Conservation (phyloP, 1,139 yeast species). For the Protomyces inouyei region DNA sequence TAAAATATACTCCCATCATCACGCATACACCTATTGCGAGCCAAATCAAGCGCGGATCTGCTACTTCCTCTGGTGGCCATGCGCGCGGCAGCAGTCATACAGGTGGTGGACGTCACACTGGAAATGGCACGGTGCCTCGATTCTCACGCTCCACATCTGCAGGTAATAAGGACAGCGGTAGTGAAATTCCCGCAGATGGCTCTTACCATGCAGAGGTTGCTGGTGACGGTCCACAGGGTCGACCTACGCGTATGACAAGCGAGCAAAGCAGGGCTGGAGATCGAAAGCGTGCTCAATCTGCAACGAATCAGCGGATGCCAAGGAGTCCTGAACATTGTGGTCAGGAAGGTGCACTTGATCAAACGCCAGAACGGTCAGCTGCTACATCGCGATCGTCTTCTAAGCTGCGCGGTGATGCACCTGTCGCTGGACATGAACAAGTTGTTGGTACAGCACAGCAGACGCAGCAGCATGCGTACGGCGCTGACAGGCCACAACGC, state of each 20-base stretch:
- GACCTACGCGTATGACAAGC: background rate
- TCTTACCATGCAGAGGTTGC: background rate
- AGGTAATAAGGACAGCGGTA: background rate
- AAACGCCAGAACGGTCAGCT: background rate
- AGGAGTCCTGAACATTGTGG: background rate
- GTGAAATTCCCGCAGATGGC: background rate
- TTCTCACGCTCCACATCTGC: background rate
- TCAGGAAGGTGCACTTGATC: background rate
- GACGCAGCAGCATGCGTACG: background rate
- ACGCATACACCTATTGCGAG: conserved; percentile 19
- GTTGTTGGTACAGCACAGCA: background rate
- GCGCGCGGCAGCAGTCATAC: background rate
- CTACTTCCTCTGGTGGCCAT: background rate
- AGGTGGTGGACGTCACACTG: background rate
- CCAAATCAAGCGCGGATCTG: background rate
- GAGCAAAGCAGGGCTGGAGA: background rate
- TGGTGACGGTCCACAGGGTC: background rate
- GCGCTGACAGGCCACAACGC: background rate
- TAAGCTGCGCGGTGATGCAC: background rate
- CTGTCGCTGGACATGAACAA: background rate
- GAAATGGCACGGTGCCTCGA: background rate
- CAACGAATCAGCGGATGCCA: background rate
- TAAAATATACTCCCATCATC: conserved; percentile 26
- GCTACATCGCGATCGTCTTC: background rate
- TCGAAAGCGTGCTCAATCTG: background rate